Conservation (phyloP, 495 filamentous ascomycete genomes). For the Geoglossum glabrum region DNA sequence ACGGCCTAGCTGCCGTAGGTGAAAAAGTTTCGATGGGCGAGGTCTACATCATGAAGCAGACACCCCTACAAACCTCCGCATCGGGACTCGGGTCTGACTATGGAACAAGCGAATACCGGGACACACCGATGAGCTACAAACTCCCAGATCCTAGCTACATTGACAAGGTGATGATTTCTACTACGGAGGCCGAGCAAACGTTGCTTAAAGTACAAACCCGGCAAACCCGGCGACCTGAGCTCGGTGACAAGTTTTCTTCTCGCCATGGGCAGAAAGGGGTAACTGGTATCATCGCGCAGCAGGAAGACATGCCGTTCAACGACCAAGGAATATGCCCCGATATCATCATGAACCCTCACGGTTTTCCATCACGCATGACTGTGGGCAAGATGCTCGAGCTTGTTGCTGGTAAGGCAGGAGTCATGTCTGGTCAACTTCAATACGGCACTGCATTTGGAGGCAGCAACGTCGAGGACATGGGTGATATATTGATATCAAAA, state of each 20-base stretch:
- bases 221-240: slow-evolving; percentile 80
- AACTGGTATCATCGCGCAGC: slow-evolving; percentile 82
- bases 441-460: slow-evolving; percentile 95
- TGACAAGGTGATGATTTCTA: slow-evolving; percentile 81
- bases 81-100: slow-evolving; percentile 43
- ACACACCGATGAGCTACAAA: slow-evolving; percentile 60
- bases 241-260: slow-evolving; percentile 36
- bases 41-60: slow-evolving; percentile 72
- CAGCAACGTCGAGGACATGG: slow-evolving; percentile 78
- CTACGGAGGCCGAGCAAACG: slow-evolving; percentile 58
- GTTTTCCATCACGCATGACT: slow-evolving; percentile 99
- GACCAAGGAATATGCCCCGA: slow-evolving; percentile 80
- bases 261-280: slow-evolving; percentile 40
- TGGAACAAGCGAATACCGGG: slow-evolving; percentile 37
- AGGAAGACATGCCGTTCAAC: slow-evolving; percentile 93
- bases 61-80: slow-evolving; percentile 48
- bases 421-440: slow-evolving; percentile 58
- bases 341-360: slow-evolving; percentile 99
- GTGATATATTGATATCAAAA: slow-evolving; percentile 56
- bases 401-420: slow-evolving; percentile 81
- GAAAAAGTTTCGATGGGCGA: slow-evolving; percentile 51
- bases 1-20: slow-evolving; percentile 73
- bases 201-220: slow-evolving; percentile 82
- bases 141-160: slow-evolving; percentile 70
- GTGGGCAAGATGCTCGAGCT: slow-evolving; percentile 96